phyloP scores from a whole-genome alignment of 306 rosid species.

The Sophora flavescens region DNA sequence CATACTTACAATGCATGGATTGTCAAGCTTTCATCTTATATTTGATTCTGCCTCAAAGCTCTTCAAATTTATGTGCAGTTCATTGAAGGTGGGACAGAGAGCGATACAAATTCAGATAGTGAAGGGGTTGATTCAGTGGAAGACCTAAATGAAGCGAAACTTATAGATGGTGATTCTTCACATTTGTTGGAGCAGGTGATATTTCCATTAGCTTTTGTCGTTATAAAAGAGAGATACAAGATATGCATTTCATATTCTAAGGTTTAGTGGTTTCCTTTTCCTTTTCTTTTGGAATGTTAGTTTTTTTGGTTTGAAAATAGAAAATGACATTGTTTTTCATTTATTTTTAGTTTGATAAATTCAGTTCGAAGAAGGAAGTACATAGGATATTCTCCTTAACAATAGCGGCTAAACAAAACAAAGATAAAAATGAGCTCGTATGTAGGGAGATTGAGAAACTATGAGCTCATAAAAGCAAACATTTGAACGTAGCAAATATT shows the following conservation, averaged over 20 bases:
- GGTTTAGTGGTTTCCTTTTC: constrained; percentile 6
- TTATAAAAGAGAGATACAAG: background rate
- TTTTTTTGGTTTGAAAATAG: background rate
- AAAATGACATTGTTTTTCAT: background rate
- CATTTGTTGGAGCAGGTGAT: constrained; percentile 65
- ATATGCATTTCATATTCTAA: background rate
- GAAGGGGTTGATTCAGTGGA: constrained; percentile 58
- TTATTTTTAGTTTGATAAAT: constrained; percentile 1
- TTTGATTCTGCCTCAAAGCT: constrained; percentile 36
- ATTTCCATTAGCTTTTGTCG: constrained; percentile 28
- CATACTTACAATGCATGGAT: constrained; percentile 24
- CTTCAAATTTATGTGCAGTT: constrained; percentile 60
- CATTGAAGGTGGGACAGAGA: constrained; percentile 66
- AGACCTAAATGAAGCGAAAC: constrained; percentile 47
- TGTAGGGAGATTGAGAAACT: constrained; percentile 9
- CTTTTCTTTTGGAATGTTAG: background rate
- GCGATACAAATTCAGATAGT: constrained; percentile 56
- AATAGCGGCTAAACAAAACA: too few species aligned
- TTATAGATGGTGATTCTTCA: constrained; percentile 56
- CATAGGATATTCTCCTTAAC: too few species aligned
- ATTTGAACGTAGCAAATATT: background rate
- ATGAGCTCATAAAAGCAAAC: background rate
- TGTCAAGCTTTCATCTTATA: constrained; percentile 28
- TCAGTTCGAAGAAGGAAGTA: too few species aligned
- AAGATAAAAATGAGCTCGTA: background rate